phyloP scores from a whole-genome alignment of 441 rosid species.

The Erodium trifolium region DNA sequence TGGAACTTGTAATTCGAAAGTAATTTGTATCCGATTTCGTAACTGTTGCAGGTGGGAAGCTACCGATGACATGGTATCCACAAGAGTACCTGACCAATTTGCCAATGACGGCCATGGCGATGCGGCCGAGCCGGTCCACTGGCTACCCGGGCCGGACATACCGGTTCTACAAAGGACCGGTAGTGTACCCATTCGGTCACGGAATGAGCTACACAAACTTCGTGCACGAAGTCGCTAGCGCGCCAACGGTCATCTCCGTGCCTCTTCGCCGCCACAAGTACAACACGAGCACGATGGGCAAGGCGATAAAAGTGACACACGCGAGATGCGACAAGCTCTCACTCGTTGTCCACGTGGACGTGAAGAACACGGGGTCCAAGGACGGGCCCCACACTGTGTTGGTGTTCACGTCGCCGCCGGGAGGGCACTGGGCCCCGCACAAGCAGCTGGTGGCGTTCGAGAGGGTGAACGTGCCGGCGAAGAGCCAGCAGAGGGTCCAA shows the following conservation, averaged over 20 bases:
- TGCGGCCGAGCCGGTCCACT: slow-evolving; percentile 48
- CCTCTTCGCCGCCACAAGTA: slow-evolving; percentile 35
- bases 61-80: slow-evolving; percentile 98
- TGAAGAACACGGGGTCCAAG: slow-evolving; percentile 51
- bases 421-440: slow-evolving; percentile 58
- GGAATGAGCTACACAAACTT: slow-evolving; percentile 76
- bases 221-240: slow-evolving; percentile 41
- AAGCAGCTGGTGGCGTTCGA: slow-evolving; percentile 74
- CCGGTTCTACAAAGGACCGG: slow-evolving; percentile 68
- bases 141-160: slow-evolving; percentile 80
- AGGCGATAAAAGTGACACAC: slow-evolving; percentile 61
- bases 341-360: slow-evolving; percentile 52
- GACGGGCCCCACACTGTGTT: slow-evolving; percentile 65
- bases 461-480: slow-evolving; percentile 48
- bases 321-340: slow-evolving; percentile 50
- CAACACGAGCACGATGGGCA: slow-evolving; percentile 36
- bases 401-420: slow-evolving; percentile 60
- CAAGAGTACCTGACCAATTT: slow-evolving; percentile 55
- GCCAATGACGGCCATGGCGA: slow-evolving; percentile 82
- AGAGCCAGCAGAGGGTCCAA: slow-evolving; percentile 37
- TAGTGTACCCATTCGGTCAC: slow-evolving; percentile 79
- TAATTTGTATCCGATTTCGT: background rate
- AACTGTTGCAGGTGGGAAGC: slow-evolving; percentile 44
- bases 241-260: slow-evolving; percentile 44
- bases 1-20: too few species aligned